Evolutionary conservation across 2,329 filamentous ascomycete genomes (phyloP).

Genomic region (Plectosphaerella cucumerina): DNA sequence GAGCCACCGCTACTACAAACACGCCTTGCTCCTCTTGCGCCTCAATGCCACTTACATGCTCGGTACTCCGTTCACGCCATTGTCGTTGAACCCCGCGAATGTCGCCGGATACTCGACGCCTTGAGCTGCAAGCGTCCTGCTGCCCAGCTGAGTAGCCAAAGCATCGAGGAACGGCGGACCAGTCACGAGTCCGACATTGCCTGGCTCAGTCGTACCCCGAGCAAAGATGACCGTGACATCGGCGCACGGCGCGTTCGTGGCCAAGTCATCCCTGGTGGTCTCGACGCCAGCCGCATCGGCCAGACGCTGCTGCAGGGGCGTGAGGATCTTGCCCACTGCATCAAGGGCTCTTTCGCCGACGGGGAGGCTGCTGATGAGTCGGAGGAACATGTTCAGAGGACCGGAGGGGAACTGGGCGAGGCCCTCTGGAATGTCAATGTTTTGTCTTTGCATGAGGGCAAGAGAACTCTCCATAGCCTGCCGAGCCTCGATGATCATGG

Average conservation of each 20-base stretch:
- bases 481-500: not conserved
- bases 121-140: constrained; percentile 14
- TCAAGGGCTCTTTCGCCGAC: constrained; percentile 7
- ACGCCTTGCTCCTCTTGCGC: no score
- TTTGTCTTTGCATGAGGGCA: not conserved
- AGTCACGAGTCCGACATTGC: constrained; percentile 19
- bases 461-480: no score
- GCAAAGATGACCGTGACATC: constrained; percentile 23
- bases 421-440: constrained; percentile 2
- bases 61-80: constrained; percentile 13
- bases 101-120: constrained; percentile 22
- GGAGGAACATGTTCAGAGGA: constrained; percentile 7
- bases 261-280: constrained; percentile 5
- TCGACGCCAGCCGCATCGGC: constrained; percentile 11
- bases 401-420: constrained; percentile 6
- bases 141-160: constrained; percentile 8
- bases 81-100: constrained; percentile 19
- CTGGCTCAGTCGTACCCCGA: constrained; percentile 23
- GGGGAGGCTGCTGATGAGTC: constrained; percentile 7
- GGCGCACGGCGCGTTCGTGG: constrained; percentile 15
- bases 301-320: constrained; percentile 9
- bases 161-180: constrained; percentile 19
- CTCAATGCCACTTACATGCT: constrained; percentile 16
- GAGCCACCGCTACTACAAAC: no score
- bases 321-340: constrained; percentile 1